A percentile compares a stretch with the other conserved stretches of the same genome.
phyloP scores from a whole-genome alignment of 2,329 filamentous ascomycete genomes.

The Sporothrix humicola region DNA sequence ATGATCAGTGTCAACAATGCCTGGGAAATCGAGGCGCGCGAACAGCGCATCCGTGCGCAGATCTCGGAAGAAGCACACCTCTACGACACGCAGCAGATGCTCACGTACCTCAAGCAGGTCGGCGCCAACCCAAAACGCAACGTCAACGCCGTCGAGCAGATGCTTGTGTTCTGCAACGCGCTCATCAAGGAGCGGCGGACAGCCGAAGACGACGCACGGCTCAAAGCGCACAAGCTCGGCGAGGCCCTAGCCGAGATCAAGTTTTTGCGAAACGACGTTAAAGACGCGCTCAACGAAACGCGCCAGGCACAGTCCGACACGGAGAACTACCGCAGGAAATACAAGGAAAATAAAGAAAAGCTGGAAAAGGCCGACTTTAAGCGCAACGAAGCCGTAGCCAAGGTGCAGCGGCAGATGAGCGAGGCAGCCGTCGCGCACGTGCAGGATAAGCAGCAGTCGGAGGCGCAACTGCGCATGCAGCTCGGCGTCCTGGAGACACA shows the following conservation, averaged over 20 bases:
- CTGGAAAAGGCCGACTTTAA: conserved; percentile 23
- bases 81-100: conserved; percentile 8
- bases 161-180: conserved; percentile 13
- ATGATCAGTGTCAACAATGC: neutral
- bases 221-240: conserved; percentile 11
- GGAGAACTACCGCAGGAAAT: conserved; percentile 15
- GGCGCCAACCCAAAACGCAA: conserved; percentile 26
- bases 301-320: neutral
- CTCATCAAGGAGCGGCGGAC: conserved; percentile 13
- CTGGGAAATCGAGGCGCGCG: conserved; percentile 13
- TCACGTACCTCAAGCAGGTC: conserved; percentile 5
- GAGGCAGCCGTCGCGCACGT: neutral
- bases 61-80: conserved; percentile 1
- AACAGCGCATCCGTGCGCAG: conserved; percentile 22
- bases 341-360: conserved; percentile 25
- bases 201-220: neutral
- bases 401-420: conserved; percentile 21
- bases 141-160: conserved; percentile 27
- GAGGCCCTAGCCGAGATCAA: conserved; percentile 26
- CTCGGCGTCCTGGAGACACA: conserved; percentile 21
- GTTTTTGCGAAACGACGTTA: conserved; percentile 20
- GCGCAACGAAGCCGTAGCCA: conserved; percentile 14
- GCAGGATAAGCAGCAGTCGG: conserved; percentile 18
- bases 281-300: conserved; percentile 15
- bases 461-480: conserved; percentile 19